Conservation (phyloP, 1,139 yeast genomes). For the Nakaseomyces delphensis region DNA sequence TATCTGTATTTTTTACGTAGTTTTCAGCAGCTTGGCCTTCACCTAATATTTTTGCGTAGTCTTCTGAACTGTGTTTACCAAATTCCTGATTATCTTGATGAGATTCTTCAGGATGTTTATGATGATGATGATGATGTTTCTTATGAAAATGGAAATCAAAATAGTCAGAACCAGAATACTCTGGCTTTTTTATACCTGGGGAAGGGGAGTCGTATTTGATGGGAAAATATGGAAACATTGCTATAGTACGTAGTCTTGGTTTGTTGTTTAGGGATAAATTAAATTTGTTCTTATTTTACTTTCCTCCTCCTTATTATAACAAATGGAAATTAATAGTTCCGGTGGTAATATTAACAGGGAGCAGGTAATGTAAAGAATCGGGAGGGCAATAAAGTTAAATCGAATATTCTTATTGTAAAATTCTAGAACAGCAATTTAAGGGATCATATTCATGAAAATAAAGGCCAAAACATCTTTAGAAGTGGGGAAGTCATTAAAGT, state of each 20-base stretch:
- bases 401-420: too few relatives aligned
- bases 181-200: slow-evolving; percentile 5
- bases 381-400: too few relatives aligned
- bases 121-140: neutral
- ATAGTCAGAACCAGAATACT: slow-evolving; percentile 3
- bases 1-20: slow-evolving; percentile 8
- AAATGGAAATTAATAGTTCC: neutral
- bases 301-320: neutral
- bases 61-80: slow-evolving; percentile 10
- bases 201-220: slow-evolving; percentile 1
- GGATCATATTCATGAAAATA: too few relatives aligned
- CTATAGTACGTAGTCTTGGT: neutral
- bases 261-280: neutral
- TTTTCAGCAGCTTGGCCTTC: slow-evolving; percentile 16
- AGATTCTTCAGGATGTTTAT: neutral
- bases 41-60: slow-evolving; percentile 12
- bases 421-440: too few relatives aligned
- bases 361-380: too few relatives aligned
- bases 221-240: slow-evolving; percentile 1
- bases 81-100: slow-evolving; percentile 5
- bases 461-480: too few relatives aligned
- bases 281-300: neutral
- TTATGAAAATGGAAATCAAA: slow-evolving; percentile 1
- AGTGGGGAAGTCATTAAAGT: too few relatives aligned
- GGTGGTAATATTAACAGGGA: too few relatives aligned